These are phyloP conservation scores for Globisporangium barbulae DNA, from an alignment of 352 stramenopile species.

Conservation along the genomic window DNA sequence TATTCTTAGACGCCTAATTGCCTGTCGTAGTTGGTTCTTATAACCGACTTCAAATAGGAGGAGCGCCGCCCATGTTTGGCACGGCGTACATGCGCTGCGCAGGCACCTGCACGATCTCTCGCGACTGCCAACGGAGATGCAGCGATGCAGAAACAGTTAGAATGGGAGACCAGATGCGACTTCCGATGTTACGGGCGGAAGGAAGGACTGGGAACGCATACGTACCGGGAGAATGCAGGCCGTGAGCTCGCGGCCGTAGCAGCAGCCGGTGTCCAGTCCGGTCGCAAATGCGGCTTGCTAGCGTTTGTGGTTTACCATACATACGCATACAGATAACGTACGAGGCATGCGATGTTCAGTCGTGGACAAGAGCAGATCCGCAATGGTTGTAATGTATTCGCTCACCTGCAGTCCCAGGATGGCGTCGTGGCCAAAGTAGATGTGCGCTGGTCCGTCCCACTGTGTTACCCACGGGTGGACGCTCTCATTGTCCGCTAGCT, in stretches of 20 bases:
- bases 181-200: background rate
- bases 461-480: slow-evolving; percentile 64
- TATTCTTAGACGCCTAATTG: background rate
- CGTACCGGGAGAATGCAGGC: slow-evolving; percentile 84
- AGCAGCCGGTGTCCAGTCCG: slow-evolving; percentile 90
- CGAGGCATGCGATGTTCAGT: background rate
- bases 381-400: too few species aligned
- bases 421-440: slow-evolving; percentile 93
- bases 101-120: slow-evolving; percentile 16
- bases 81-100: slow-evolving; percentile 12
- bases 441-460: slow-evolving; percentile 74
- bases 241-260: slow-evolving; percentile 85
- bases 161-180: too few species aligned
- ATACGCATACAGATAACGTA: background rate
- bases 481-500: slow-evolving; percentile 15
- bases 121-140: background rate
- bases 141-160: background rate
- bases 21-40: background rate
- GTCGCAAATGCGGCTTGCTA: slow-evolving; percentile 87
- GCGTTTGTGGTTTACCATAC: background rate
- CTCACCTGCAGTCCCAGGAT: slow-evolving; percentile 71
- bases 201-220: background rate
- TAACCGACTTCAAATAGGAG: background rate
- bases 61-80: background rate
- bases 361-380: background rate